Percentiles rank a stretch among this genome's conserved stretches.
These are phyloP conservation scores for Omphalea diandra DNA, from an alignment of 441 rosid genomes.

Conservation along the genomic window DNA sequence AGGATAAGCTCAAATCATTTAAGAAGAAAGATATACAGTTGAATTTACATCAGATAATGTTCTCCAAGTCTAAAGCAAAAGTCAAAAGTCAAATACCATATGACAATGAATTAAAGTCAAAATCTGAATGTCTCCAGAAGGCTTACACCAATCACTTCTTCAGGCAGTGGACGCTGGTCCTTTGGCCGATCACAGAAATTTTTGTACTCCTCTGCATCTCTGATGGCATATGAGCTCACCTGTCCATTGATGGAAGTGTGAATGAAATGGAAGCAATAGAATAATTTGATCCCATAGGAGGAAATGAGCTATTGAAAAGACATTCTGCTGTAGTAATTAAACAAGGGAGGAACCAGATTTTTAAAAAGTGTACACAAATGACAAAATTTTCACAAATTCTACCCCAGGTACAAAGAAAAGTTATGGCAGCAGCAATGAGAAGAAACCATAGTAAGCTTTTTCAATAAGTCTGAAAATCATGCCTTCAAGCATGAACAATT, in stretches of 20 bases:
- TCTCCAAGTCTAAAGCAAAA: not conserved
- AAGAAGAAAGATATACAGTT: not conserved
- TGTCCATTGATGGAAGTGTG: conserved; percentile 26
- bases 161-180: conserved; percentile 83
- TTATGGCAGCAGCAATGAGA: not conserved
- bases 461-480: not conserved
- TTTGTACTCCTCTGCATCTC: conserved; percentile 87
- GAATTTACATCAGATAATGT: not conserved
- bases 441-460: not conserved
- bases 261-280: not conserved
- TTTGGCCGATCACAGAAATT: conserved; percentile 79
- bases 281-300: not conserved
- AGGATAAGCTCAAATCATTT: not conserved
- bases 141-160: conserved; percentile 87
- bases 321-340: not conserved
- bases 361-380: not conserved
- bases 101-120: conserved; percentile 1
- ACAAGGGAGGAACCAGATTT: not conserved
- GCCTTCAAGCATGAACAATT: not conserved
- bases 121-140: conserved; percentile 12
- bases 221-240: conserved; percentile 78
- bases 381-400: not conserved
- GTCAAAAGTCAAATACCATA: not conserved
- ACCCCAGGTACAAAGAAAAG: not conserved
- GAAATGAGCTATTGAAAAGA: not conserved